Percentiles rank a stretch among this genome's conserved stretches.
These are phyloP conservation scores for Coniochaeta sp. DNA, from an alignment of 2,329 filamentous ascomycete genomes.

Conservation along the genomic window DNA sequence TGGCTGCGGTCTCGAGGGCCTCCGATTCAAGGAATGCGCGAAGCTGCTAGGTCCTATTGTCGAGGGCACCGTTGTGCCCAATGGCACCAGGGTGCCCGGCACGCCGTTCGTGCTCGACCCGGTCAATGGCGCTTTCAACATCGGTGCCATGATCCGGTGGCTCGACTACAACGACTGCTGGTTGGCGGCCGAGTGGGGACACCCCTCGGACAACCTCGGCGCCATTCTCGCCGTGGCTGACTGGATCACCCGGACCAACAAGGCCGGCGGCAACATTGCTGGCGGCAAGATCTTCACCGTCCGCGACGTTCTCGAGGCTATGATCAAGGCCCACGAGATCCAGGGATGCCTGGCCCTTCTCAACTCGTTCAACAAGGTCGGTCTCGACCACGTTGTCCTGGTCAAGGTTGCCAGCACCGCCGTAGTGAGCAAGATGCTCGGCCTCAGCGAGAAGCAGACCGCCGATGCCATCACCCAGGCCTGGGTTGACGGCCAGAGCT, in stretches of 20 bases:
- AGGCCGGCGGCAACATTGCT: conserved; percentile 68
- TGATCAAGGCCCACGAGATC: conserved; percentile 99
- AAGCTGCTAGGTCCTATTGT: conserved; percentile 92
- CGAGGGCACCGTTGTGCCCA: conserved; percentile 82
- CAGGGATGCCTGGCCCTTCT: conserved; percentile 94
- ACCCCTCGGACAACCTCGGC: conserved; percentile 95
- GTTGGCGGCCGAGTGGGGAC: conserved; percentile 97
- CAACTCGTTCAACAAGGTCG: conserved; percentile 99
- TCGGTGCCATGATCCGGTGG: conserved; percentile 98
- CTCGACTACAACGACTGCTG: conserved; percentile 99
- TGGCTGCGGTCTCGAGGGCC: conserved; percentile 90
- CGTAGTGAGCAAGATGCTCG: conserved; percentile 92
- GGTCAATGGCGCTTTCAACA: conserved; percentile 95
- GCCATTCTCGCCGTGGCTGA: conserved; percentile 95
- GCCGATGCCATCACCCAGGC: conserved; percentile 94
- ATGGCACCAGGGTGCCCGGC: conserved; percentile 84
- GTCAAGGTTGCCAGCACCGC: conserved; percentile 96
- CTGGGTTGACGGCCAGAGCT: conserved; percentile 91
- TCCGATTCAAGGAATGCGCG: conserved; percentile 91
- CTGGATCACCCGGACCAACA: conserved; percentile 91
- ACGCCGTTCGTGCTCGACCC: conserved; percentile 93
- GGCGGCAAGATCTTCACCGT: conserved; percentile 84
- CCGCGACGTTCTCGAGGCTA: conserved; percentile 86
- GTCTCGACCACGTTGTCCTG: conserved; percentile 92
- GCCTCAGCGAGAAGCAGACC: conserved; percentile 81